phyloP scores from a whole-genome alignment of 2,329 filamentous ascomycete species.

The Fusarium marasasianum region DNA sequence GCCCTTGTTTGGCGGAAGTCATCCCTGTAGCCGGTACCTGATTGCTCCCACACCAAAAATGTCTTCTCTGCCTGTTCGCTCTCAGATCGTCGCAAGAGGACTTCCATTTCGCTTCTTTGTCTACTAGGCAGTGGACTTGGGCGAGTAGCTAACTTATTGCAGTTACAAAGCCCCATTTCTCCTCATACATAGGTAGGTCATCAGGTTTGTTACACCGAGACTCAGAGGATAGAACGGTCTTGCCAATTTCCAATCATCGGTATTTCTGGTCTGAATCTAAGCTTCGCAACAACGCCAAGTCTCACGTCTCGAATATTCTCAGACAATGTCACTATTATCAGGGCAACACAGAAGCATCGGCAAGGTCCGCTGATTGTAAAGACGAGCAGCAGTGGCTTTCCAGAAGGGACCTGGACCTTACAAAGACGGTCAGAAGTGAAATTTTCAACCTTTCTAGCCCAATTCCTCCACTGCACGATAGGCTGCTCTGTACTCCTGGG shows the following conservation, averaged over 20 bases:
- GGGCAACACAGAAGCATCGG: constrained; percentile 1
- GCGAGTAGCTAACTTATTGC: constrained; percentile 17
- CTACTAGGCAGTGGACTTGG: not conserved
- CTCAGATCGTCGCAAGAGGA: constrained; percentile 21
- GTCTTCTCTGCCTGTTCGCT: not conserved
- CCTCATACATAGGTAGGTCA: not conserved
- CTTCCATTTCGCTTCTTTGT: constrained; percentile 39
- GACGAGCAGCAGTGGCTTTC: constrained; percentile 1
- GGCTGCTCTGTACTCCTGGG: not conserved
- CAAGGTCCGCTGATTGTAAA: constrained; percentile 24
- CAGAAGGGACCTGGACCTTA: constrained; percentile 2
- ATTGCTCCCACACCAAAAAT: constrained; percentile 36
- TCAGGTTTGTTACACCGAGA: not conserved
- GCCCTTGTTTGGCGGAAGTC: constrained; percentile 35
- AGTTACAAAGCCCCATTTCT: constrained; percentile 10
- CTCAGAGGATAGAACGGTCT: not conserved
- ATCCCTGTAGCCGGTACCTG: constrained; percentile 43
- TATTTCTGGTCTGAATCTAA: constrained; percentile 7
- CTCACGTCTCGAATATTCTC: constrained; percentile 12
- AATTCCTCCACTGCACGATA: constrained; percentile 12
- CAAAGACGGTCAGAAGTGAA: constrained; percentile 14
- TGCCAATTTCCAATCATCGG: constrained; percentile 15
- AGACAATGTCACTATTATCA: constrained; percentile 16
- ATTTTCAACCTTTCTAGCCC: constrained; percentile 1
- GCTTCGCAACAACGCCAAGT: constrained; percentile 19